A percentile compares a stretch with the other conserved stretches of the same genome.
Conservation (phyloP, 148 eudicot species). For the Selenicereus undatus region DNA sequence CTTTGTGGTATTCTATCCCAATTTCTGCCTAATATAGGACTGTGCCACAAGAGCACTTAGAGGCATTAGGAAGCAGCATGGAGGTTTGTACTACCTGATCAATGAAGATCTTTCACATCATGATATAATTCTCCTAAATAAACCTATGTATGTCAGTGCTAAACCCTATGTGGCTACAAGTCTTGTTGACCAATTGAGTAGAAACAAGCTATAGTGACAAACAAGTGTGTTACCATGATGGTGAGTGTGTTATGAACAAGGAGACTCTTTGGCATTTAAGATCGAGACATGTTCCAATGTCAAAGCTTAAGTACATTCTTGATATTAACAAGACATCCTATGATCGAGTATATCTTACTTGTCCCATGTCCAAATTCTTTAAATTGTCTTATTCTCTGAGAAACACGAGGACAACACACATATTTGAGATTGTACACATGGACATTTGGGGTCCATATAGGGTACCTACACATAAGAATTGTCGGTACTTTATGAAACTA, state of each 20-base stretch:
- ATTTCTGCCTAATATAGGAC: neutral
- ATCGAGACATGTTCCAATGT: neutral
- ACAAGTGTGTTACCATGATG: neutral
- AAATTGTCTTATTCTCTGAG: neutral
- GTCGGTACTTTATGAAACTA: neutral
- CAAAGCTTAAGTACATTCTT: neutral
- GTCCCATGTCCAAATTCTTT: neutral
- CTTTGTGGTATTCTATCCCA: neutral
- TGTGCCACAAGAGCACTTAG: neutral
- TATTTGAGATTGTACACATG: neutral
- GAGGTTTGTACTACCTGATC: neutral
- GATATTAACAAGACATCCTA: neutral
- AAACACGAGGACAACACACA: fast-evolving
- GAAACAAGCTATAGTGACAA: neutral
- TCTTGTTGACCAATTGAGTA: neutral
- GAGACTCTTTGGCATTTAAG: neutral
- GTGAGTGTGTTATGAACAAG: neutral
- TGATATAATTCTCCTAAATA: neutral
- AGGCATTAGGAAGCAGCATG: neutral
- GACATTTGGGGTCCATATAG: neutral
- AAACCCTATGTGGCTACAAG: neutral
- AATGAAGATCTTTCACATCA: too few relatives aligned
- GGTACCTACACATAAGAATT: neutral
- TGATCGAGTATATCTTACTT: neutral
- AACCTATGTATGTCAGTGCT: neutral